A percentile compares a stretch with the other conserved stretches of the same genome.
phyloP scores from a whole-genome alignment of 805 yeast genomes.

The Wickerhamomyces sydowiorum region DNA sequence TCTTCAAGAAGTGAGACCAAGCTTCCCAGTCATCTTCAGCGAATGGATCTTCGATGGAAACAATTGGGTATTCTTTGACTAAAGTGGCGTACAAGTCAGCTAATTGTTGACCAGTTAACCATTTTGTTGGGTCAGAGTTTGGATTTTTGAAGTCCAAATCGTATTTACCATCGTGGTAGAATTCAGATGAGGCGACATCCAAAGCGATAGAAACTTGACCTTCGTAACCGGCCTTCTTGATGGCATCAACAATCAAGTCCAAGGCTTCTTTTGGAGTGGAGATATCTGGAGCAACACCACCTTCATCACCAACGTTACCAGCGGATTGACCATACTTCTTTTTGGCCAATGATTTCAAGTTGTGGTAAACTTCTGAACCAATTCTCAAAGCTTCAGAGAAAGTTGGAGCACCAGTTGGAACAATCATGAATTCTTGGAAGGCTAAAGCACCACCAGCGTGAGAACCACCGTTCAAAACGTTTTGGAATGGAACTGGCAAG shows the following conservation, averaged over 20 bases:
- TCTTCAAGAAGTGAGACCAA: slow-evolving; percentile 83
- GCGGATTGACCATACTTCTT: slow-evolving; percentile 96
- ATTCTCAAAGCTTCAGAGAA: slow-evolving; percentile 96
- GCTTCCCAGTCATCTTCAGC: slow-evolving; percentile 99
- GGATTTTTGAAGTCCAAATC: slow-evolving; percentile 99
- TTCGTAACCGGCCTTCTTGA: slow-evolving; percentile 90
- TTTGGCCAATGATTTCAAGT: slow-evolving; percentile 87
- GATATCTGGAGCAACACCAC: slow-evolving; percentile 99
- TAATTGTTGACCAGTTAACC: slow-evolving; percentile 85
- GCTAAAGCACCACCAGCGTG: slow-evolving; percentile 99
- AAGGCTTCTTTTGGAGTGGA: slow-evolving; percentile 95
- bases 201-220: slow-evolving; percentile 90
- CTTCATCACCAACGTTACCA: slow-evolving; percentile 99
- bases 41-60: slow-evolving; percentile 97
- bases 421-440: slow-evolving; percentile 99
- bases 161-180: slow-evolving; percentile 94
- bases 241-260: slow-evolving; percentile 87
- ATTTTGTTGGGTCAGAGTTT: slow-evolving; percentile 80
- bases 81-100: slow-evolving; percentile 78
- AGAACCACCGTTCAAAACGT: slow-evolving; percentile 98
- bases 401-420: slow-evolving; percentile 83
- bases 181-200: slow-evolving; percentile 97
- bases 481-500: slow-evolving; percentile 98
- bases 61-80: slow-evolving; percentile 91
- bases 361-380: slow-evolving; percentile 98